Base-by-base conservation (phyloP, 176 grass and related monocot genomes). In the Metroxylon sagu region DNA sequence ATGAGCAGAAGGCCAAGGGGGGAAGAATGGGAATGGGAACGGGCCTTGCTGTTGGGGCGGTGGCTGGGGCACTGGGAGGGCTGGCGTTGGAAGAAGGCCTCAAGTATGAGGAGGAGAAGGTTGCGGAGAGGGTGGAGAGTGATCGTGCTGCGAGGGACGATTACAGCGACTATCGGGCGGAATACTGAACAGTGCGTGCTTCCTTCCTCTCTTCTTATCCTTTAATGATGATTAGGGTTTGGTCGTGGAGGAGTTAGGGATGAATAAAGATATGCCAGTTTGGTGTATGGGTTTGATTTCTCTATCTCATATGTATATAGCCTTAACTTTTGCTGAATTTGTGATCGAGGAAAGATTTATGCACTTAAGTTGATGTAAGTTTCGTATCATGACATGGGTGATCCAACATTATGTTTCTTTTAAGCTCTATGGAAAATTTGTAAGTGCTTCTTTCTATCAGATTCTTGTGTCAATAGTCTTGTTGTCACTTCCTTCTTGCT, bases 41-140 rank as follows among this genome's bases (percentile, higher is more conserved):
- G 26, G 84, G 92, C n/a, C 57, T 88, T 64, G 83, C 84, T 5
- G 92, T 88, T 17, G 87, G 92, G 50, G 50, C 87, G 15, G 78
- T 88, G 62, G 31, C 78, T 52, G 87, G 88, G 12, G 60, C 70
- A 1, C 72, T 98, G 3, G 79, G 87, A 28, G 87, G 65, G 4
- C 53, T 90, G 50, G 66, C 80, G 1, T 69, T 96, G 2, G 83
- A 87, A 43, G 86, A 90, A 77, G 83, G 74, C 21, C 64, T 71
- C 48, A 90, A 84, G 59, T 77, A 84, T 61, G 83, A 90, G 76
- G 93, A 97, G 68, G 86, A 96, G 69, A 85, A 90, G 78, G 43
- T 60, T 27, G 54, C 75, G 15, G 81, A 84, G 53, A 66, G 74
- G 60, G 65, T 79, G 52, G 78, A 79, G 69, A 80, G 80, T 43